These are phyloP conservation scores for Candida nanaspora DNA, from an alignment of 805 yeast genomes.

Conservation along the genomic window DNA sequence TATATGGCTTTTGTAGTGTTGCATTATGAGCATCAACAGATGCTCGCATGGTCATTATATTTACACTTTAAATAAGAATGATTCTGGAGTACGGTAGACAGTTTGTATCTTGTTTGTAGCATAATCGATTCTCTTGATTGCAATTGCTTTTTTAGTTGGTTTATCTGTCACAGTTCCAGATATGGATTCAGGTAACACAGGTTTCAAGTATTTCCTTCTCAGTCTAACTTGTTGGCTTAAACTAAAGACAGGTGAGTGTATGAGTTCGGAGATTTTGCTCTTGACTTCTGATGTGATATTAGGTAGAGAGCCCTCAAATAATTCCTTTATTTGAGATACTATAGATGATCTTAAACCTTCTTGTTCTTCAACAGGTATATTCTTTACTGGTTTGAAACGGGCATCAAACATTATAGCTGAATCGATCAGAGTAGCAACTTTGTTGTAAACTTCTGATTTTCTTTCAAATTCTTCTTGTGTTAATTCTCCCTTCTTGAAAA, in stretches of 20 bases:
- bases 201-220: conserved; percentile 44
- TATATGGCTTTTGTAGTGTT: no score
- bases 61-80: conserved; percentile 25
- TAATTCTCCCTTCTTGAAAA: conserved; percentile 30
- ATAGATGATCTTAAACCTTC: conserved; percentile 13
- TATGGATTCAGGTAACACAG: conserved; percentile 45
- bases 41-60: background rate
- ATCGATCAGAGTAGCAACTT: conserved; percentile 35
- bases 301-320: conserved; percentile 15
- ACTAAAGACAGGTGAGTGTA: conserved; percentile 33
- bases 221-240: conserved; percentile 31
- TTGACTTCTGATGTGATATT: conserved; percentile 30
- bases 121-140: conserved; percentile 56
- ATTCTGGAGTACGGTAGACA: conserved; percentile 47
- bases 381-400: conserved; percentile 30
- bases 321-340: conserved; percentile 10
- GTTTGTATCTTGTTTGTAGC: conserved; percentile 42
- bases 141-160: conserved; percentile 40
- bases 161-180: conserved; percentile 20
- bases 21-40: no score
- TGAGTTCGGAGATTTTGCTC: conserved; percentile 33
- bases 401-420: conserved; percentile 41
- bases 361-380: conserved; percentile 29
- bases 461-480: conserved; percentile 17
- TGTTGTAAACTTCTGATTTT: conserved; percentile 25